Base-by-base conservation (phyloP, 2,329 filamentous ascomycete genomes). In the Drechmeria coniospora region DNA sequence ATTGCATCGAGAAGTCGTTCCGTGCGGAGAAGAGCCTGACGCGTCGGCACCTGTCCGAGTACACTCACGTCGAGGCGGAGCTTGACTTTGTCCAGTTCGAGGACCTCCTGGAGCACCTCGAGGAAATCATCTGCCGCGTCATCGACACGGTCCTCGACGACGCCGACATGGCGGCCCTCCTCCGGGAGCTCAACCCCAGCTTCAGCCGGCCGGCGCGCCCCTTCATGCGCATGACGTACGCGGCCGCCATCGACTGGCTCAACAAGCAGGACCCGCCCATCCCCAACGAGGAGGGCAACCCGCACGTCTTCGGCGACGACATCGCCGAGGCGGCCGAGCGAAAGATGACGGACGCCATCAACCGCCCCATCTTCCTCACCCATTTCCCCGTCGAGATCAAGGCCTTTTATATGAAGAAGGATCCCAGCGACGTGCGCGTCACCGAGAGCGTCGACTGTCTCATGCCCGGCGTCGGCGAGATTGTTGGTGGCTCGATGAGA, bases 1-100 rank as follows among this genome's bases (percentile, higher is more conserved):
- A 92, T 68, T 95, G 87, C 51, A 87, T 98, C 45, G 86, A 93
- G 56, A 93, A 93, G 55, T 95, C 87, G 2, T 98, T 98, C 76
- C 86, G 90, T 36, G 90, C 90, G 10, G 90, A 98, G 58, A 94
- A 94, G 61, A 87, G 79, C 6, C 65, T 95, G 32, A 98, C 90
- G 27, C 79, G 90, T 36, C 81, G 90, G 46, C 90, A 98, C 53
- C 60, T 98, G 44, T 81, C 83, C 26, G 90, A 98, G 58, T 98
- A 94, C 63, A 92, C 86, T 1, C 90, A 98, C 60, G 71, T 98
- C 41, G 90, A 98, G 59, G 87, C 78, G 33, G 90, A 98, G 56
- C 68, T 98, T 34, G 90, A 95, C 61, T 95, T 90, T 51, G 92
- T 98, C 60, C 72, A 70, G 41, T 98, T 98, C 49, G 69, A 79